A percentile compares a stretch with the other conserved stretches of the same genome.
phyloP scores from a whole-genome alignment of 352 stramenopile genomes.

The Vaucheria bursata region DNA sequence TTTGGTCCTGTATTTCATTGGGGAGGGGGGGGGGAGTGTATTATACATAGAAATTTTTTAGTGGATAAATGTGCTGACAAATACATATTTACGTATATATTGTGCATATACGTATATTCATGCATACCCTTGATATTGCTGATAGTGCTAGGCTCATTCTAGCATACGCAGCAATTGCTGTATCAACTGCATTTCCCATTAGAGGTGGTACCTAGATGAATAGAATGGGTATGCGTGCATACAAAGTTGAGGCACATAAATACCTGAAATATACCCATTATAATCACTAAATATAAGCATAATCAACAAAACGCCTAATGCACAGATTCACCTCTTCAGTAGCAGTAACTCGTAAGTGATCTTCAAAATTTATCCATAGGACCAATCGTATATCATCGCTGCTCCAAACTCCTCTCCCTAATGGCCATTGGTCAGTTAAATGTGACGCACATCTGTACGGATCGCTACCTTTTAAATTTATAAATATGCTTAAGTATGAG shows the following conservation, averaged over 20 bases:
- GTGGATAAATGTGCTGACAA: background rate
- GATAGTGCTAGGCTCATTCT: background rate
- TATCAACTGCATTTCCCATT: constrained; percentile 3
- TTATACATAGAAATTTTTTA: no score
- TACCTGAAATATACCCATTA: background rate
- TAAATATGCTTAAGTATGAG: background rate
- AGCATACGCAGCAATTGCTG: background rate
- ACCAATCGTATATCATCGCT: background rate
- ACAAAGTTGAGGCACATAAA: background rate
- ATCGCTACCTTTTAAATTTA: background rate
- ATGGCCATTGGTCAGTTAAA: constrained; percentile 1
- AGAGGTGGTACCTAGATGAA: background rate
- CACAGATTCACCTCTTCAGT: constrained; percentile 5
- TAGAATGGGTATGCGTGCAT: background rate
- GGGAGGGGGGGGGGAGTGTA: no score
- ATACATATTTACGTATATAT: background rate
- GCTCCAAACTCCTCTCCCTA: constrained; percentile 2
- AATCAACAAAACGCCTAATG: background rate
- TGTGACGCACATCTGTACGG: background rate
- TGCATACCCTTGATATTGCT: background rate
- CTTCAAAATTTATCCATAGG: constrained; percentile 5
- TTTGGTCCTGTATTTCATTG: background rate
- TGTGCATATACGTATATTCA: background rate
- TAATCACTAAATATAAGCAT: background rate
- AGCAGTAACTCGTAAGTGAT: constrained; percentile 1